Evolutionary conservation across 2,329 filamentous ascomycete genomes (phyloP).

Genomic region (Fusarium sp.): DNA sequence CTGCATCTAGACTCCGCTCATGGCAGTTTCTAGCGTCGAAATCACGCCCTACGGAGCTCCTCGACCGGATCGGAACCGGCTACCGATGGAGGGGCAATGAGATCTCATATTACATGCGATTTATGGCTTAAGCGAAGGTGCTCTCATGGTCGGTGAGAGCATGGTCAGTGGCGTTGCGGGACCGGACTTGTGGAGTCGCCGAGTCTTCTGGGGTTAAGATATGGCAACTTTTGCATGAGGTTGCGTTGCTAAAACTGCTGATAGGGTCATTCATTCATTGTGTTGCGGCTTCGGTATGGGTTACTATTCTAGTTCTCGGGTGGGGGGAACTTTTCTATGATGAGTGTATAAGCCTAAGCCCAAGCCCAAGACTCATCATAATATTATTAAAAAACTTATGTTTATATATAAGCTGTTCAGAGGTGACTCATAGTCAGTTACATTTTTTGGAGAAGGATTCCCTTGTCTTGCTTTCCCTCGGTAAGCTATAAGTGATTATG

Average conservation of each 20-base stretch:
- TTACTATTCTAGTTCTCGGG: not conserved
- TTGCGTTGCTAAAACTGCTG: not conserved
- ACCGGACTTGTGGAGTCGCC: slow-evolving; percentile 21
- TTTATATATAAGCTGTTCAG: not conserved
- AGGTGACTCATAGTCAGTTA: not conserved
- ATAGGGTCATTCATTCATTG: not conserved
- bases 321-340: not conserved
- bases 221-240: slow-evolving; percentile 1
- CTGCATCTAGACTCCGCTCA: slow-evolving; percentile 16
- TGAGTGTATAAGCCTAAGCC: not conserved
- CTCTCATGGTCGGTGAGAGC: slow-evolving; percentile 1
- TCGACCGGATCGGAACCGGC: slow-evolving; percentile 29
- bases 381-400: not conserved
- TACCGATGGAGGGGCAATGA: slow-evolving; percentile 15
- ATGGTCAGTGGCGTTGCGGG: slow-evolving; percentile 27
- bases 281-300: not conserved
- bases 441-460: not conserved
- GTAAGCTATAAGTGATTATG: not conserved
- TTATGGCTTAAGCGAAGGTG: not conserved
- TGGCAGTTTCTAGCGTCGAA: slow-evolving; percentile 24
- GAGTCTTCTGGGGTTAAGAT: not conserved
- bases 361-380: not conserved
- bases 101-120: not conserved
- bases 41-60: slow-evolving; percentile 15
- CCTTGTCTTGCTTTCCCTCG: not conserved